Evolutionary conservation across 768 basidiomycete species (phyloP), one percentile per base, ranked within the genome.

Genomic region (Boletus vinaceobasis): DNA sequence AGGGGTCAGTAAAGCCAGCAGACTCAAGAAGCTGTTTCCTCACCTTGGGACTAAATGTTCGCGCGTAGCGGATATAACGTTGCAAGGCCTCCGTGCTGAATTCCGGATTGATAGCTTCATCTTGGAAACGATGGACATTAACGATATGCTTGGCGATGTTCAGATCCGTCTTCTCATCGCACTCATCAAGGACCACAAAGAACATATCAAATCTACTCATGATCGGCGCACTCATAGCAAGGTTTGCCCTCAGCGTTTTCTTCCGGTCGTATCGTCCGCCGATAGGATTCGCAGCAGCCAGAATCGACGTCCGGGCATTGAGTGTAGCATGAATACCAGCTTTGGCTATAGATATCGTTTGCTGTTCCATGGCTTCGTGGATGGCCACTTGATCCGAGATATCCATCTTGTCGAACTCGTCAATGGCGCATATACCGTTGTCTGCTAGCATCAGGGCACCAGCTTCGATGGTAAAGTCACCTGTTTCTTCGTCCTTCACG

Each of bases 381-480:
- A 99, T 98, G 35, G 97, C 97, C 40, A 98, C 93, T 71, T 98
- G 97, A 71, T 98, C 97, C 0, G 91, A 87, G 49, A 98, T 86
- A 70, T 98, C 96, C 97, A 99, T 99, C 74, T 99, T 99, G 82
- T 99, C 97, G 66, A 99, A 99, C 73, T 98, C 97, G 75, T 99
- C 97, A 65, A 99, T 99, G n/a, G 95, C 95, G 67, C 97, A 99
- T 68, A 98, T 98, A 8, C 97, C 97, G 63, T 98, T 98, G 74
- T 99, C 97, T 7, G 97, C 97, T 4, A 99, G 83, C 97, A 99
- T 98, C 60, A 99, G 81, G 5, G 97, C 97, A 46, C 97, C 97
- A 21, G 97, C 97, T 75, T 99, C 97, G 66, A 98, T 98, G 0
- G 97, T 98, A 75, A 98, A 99, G 68, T 99, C 97, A 14, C 97